A percentile compares a stretch with the other conserved stretches of the same genome.
Conservation (phyloP, 169 alveolate genomes). For the Eimeria brunetti region DNA sequence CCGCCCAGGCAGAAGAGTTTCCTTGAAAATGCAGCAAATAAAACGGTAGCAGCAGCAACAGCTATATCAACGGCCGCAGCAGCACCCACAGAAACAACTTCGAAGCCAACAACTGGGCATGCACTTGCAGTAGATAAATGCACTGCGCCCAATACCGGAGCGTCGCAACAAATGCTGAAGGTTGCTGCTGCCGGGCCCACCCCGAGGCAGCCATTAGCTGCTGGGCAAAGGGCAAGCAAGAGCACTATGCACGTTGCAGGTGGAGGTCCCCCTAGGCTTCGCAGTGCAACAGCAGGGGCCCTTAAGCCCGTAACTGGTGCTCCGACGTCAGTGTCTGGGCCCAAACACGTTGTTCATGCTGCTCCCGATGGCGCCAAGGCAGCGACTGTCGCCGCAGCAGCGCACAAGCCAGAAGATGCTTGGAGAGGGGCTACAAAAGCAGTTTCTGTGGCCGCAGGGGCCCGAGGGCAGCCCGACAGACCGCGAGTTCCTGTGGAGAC, state of each 20-base stretch:
- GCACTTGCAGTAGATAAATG: not conserved
- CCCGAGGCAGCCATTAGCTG: not conserved
- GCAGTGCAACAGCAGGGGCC: not conserved
- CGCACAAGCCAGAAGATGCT: not conserved
- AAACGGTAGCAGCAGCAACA: conserved; percentile 7
- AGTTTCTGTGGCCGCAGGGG: not conserved
- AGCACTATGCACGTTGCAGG: not conserved
- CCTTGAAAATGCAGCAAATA: not conserved
- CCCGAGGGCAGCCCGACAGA: not conserved
- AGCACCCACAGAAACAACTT: not conserved
- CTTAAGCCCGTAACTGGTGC: not conserved
- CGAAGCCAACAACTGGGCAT: not conserved
- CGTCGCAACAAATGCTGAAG: not conserved
- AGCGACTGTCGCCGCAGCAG: not conserved
- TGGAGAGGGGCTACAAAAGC: not conserved
- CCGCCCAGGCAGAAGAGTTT: not conserved
- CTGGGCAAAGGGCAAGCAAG: not conserved
- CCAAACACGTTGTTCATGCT: not conserved
- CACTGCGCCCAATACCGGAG: not conserved
- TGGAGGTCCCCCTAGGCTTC: not conserved
- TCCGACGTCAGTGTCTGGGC: not conserved
- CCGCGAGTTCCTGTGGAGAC: not conserved
- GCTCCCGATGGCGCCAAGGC: not conserved
- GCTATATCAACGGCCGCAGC: not conserved
- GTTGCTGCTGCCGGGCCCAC: conserved; percentile 13